Evolutionary conservation across 1,284 basidiomycete species (phyloP), one percentile per base, ranked within the genome.

Genomic region (Mrakiaceae sp.): DNA sequence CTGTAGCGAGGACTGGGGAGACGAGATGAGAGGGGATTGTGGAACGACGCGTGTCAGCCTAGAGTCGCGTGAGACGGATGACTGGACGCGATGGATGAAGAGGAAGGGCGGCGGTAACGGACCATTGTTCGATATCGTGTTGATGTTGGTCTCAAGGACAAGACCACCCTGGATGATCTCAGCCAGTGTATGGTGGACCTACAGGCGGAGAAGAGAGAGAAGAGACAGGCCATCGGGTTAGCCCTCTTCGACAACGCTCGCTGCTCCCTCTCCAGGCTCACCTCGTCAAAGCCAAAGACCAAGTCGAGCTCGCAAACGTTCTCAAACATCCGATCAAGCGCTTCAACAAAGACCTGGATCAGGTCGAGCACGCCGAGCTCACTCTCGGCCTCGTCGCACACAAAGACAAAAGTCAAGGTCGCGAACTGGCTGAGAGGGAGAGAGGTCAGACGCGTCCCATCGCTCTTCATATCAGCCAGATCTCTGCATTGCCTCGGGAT

Each of bases 281-380:
- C 94, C 80, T 98, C 90, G 75, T 98, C 95, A 72, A 97, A 98
- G 77, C 98, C 92, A 76, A 98, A 98, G 66, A 98, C 95, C 42
- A 99, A 81, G 75, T 99, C 96, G 56, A 99, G 81, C 77, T 99
- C 96, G 79, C 96, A 98, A 0, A 99, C 96, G 72, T 98, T 98
- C 79, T 97, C 93, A 73, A 98, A 99, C 40, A 90, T 87, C 56
- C 91, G 81, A 75, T 99, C 96, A 43, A 99, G 81, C 0, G 90
- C 87, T 78, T 99, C 96, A 58, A 99, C 96, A 73, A 99, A 93
- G 10, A 98, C 95, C 82, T 99, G 96, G 59, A 99, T 98, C 67
- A 99, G 77, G 73, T 99, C 96, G 58, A 99, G 78, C 66, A 98
- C 90, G 1, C 94, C 96, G 11, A 99, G 81, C 76, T 98, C 95